Percentiles rank a stretch among this genome's conserved stretches.
These are phyloP conservation scores for Przewalskia tangutica DNA, from an alignment of 257 asterid genomes.

Conservation along the genomic window DNA sequence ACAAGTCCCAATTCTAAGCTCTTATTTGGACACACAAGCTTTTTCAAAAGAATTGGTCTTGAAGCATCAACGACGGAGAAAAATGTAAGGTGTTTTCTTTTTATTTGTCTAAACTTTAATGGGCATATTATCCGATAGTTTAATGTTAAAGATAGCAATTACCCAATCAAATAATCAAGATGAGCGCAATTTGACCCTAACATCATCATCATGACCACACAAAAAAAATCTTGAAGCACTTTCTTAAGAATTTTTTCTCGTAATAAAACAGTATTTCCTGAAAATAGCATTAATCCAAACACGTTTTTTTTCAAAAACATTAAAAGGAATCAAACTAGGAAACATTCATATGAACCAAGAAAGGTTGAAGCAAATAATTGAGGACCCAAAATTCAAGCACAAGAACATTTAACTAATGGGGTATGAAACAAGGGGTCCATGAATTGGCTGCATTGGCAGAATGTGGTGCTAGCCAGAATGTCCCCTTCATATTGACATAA, in stretches of 20 bases:
- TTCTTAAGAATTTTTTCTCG: not conserved
- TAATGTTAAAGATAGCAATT: not conserved
- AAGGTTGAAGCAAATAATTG: not conserved
- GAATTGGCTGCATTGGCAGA: conserved; percentile 7
- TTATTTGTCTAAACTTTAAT: not conserved
- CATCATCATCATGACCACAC: not conserved
- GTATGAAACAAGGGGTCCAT: not conserved
- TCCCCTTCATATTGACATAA: conserved; percentile 8
- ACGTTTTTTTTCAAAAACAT: not conserved
- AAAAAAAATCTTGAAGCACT: not conserved
- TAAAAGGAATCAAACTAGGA: not conserved
- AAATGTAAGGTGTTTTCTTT: not conserved
- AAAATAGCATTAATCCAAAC: not conserved
- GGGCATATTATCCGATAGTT: not conserved
- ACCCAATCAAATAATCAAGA: not conserved
- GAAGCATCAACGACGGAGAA: not conserved
- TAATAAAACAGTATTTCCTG: not conserved
- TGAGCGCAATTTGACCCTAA: not conserved
- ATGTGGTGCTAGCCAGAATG: conserved; percentile 12
- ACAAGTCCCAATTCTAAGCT: not conserved
- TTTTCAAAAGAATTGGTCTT: not conserved
- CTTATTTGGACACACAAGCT: not conserved
- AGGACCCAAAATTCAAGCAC: not conserved
- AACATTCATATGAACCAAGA: not conserved
- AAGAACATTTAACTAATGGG: not conserved